Evolutionary conservation across 2,329 filamentous ascomycete species (phyloP).

Genomic region (Colletotrichum tofieldiae): DNA sequence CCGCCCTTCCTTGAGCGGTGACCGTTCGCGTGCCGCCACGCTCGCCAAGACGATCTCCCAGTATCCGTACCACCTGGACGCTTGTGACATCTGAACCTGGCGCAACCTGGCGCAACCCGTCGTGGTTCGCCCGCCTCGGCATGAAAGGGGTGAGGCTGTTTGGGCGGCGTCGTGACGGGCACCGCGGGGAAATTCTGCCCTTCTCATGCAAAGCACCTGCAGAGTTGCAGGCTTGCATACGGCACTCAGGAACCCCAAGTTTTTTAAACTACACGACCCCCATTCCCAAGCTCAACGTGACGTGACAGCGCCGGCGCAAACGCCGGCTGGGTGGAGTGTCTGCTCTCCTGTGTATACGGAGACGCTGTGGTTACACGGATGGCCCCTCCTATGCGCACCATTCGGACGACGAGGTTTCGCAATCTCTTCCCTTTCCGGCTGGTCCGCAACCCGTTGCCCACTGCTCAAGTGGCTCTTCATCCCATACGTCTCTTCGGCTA

Average conservation of each 20-base stretch:
- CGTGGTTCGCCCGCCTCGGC: slow-evolving; percentile 5
- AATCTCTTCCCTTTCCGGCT: slow-evolving; percentile 12
- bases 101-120: background rate
- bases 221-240: slow-evolving; percentile 28
- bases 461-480: background rate
- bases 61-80: background rate
- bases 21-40: background rate
- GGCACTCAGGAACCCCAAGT: slow-evolving; percentile 23
- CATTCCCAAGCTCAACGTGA: background rate
- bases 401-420: slow-evolving; percentile 7
- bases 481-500: background rate
- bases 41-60: background rate
- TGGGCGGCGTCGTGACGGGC: background rate
- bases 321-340: background rate
- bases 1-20: background rate
- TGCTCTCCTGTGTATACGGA: background rate
- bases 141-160: background rate
- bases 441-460: background rate
- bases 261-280: background rate
- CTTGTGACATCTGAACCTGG: background rate
- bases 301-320: background rate
- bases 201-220: background rate
- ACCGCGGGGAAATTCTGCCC: slow-evolving; percentile 1
- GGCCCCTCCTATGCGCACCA: slow-evolving; percentile 15
- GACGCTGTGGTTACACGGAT: background rate